phyloP scores from a whole-genome alignment of 495 filamentous ascomycete species.

The Paragyromitra xinjiangensis region DNA sequence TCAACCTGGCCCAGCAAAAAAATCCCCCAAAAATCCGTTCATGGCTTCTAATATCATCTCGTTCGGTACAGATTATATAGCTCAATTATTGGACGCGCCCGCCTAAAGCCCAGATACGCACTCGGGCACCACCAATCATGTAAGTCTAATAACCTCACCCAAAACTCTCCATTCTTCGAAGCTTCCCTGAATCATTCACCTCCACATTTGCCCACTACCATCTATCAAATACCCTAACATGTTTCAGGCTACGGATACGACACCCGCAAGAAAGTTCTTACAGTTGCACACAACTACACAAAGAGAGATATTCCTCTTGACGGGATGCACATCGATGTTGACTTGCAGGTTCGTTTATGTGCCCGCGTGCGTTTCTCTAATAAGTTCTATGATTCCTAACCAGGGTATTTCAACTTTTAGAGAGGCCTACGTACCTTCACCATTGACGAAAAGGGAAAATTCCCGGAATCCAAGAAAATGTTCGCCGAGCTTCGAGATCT shows the following conservation, averaged over 20 bases:
- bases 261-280: conserved; percentile 13
- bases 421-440: conserved; percentile 57
- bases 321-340: conserved; percentile 58
- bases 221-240: neutral
- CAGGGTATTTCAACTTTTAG: conserved; percentile 27
- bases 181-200: no score
- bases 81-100: conserved; percentile 51
- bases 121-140: conserved; percentile 57
- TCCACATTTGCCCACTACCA: no score
- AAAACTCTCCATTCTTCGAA: no score
- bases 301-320: conserved; percentile 53
- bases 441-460: conserved; percentile 41
- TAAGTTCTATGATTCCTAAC: neutral
- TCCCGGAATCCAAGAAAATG: conserved; percentile 55
- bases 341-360: conserved; percentile 46
- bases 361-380: no score
- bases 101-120: conserved; percentile 49
- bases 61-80: conserved; percentile 40
- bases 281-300: conserved; percentile 40
- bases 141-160: conserved; percentile 12
- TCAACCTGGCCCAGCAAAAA: no score
- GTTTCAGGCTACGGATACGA: conserved; percentile 40
- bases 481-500: conserved; percentile 48
- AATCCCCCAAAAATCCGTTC: no score
- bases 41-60: no score